Evolutionary conservation across 345 rosid species (phyloP), one percentile per base, ranked within the genome.

Genomic region (Aquilaria malaccensis): DNA sequence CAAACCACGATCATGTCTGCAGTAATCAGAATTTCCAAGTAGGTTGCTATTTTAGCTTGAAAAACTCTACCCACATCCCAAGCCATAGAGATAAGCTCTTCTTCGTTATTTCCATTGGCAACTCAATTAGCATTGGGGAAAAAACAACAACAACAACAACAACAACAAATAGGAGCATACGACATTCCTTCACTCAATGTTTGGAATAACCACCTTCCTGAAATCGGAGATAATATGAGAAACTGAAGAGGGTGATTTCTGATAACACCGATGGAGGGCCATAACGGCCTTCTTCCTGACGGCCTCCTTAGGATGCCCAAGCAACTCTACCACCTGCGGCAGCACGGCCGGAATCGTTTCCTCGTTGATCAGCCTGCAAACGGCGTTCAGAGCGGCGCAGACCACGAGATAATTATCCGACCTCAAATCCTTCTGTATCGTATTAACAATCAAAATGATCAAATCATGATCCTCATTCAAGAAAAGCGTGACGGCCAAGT

Each of bases 331-430:
- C 11, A 94, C 86, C 79, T 88, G 99, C 10, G 92, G 96, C 72
- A 94, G 48, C 62, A 94, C 95, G 32, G 99, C 99, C 11, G 99
- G 99, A 33, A 94, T 94, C 2, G 99, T 94, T 81, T 94, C 99
- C 79, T 94, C 99, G 58, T 94, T 94, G 57, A 94, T 94, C 77
- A 94, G 59, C 81, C 76, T 84, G 72, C 95, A 90, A 2, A 94
- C 94, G 11, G 95, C 99, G 66, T 85, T 91, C 64, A 94, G 70
- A 1, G 99, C 99, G 1, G 93, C 88, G 58, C 88, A 94, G 13
- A 94, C 99, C 52, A 90, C 84, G 58, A 94, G 70, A 56, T 73
- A 94, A 63, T 94, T 94, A 56, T 94, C 97, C 14, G 96, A 86
- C 67, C 82, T 94, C 69, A 94, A 83, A 74, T 94, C 99, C 80